Evolutionary conservation across 2,329 filamentous ascomycete genomes (phyloP), one percentile per base, ranked within the genome.

Genomic region (Pyricularia sp.): DNA sequence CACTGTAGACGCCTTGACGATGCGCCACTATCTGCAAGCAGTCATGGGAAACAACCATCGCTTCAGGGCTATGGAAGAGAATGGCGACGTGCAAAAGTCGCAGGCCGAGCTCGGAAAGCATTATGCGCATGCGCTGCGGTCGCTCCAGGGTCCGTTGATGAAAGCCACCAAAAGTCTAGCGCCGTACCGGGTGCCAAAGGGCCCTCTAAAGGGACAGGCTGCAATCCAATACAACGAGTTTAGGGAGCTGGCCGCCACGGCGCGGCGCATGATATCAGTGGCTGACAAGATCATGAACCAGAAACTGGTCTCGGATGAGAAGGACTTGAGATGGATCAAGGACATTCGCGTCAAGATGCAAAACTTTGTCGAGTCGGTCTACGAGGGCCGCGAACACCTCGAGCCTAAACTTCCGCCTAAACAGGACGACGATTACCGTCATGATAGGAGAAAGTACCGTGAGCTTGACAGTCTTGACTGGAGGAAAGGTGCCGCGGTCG

Each of bases 11-110:
- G 72, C 85, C 5, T 75, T 78, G 58, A 76, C 82, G 23, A 77
- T 90, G 70, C 80, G 82, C 58, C 75, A 82, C 7, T 92, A 89
- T 76, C 80, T 92, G 31, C 81, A 84, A 50, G 78, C 86, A 17
- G 84, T 87, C 4, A 78, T 88, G 64, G 80, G 79, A 65, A 83
- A 76, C 74, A 80, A 82, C 75, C 79, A 77, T 26, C 75, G 79
- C 36, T 77, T 83, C 70, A 77, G 78, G 28, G 72, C 74, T 67
- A 75, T 76, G 14, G 72, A 75, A n/a, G 77, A 78, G 42, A 70
- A 78, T 4, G 55, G 70, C 23, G 33, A 68, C n/a, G 68, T 73
- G n/a, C 71, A 72, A 25, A 75, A 70, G 9, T 80, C 80, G 61
- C 81, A 81, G 73, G 75, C 74, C 7, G 79, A 77, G 0, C 84